Base-by-base conservation (phyloP, 148 eudicot species). In the Fagopyrum esculentum region DNA sequence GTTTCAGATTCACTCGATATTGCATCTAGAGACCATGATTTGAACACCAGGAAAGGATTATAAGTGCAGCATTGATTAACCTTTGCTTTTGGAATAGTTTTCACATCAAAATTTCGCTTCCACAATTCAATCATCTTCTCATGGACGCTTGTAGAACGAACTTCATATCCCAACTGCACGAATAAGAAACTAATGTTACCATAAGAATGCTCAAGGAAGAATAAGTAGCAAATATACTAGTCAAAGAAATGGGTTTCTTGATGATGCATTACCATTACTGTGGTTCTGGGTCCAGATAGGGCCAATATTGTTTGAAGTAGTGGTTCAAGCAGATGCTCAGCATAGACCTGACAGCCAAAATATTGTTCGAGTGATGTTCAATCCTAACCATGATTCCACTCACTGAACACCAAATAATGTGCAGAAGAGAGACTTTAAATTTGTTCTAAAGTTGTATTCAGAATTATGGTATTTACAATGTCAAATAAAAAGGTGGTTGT, bases 121-220 rank as follows among this genome's bases (percentile, higher is more conserved):
- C 97, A 91, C 87, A 89, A 60, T 47, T 84, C 78, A 78, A 93
- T 90, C 98, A 93, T 93, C 84, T 84, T 84, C 72, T 91, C 98
- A 74, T 93, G 98, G 76, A 93, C 97, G 79, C 85, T 88, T 76
- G 97, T 93, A 29, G 98, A 93, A 76, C 98, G 97, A 76, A 93
- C 85, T 81, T 93, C 98, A 66, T 93, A 88, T 30, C 98, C 98
- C 81, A 93, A 76, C 98, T 93, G 81, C 76, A 78, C 2, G 49
- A 57, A 76, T 47, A 76, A 50, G 69, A 17, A 46, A 66, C 11
- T 40, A 40, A 15, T 40, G 19, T 66, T 45, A 40, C 19, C 71
- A 63, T 12, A 10, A 63, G 69, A 63, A 66, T 66, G 71, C 6
- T 66, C n/a, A 66, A 15, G 19, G 3, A 66, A 66, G 8, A 15